Conservation (phyloP, 108 stramenopile species). For the Discostella stelligeroides region DNA sequence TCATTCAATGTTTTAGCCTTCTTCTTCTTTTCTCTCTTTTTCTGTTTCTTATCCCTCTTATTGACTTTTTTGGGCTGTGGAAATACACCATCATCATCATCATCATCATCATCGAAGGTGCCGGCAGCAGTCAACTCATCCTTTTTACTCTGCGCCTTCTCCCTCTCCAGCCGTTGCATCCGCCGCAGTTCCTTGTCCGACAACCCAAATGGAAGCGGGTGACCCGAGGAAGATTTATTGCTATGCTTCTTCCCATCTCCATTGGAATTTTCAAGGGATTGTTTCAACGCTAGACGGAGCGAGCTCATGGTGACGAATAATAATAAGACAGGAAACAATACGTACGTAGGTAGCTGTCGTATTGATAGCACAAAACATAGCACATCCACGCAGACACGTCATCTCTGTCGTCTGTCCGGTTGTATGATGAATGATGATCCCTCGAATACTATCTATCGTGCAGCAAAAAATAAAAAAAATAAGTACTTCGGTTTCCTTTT, state of each 20-base stretch:
- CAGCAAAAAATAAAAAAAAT: too few relatives aligned
- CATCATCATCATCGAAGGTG: neutral
- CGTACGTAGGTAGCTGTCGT: too few relatives aligned
- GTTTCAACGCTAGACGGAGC: constrained; percentile 83
- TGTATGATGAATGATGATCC: too few relatives aligned
- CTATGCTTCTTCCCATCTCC: neutral
- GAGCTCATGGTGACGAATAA: constrained; percentile 63
- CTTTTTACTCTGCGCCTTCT: neutral
- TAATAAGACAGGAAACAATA: too few relatives aligned
- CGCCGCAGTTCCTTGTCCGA: constrained; percentile 14
- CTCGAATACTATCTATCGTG: too few relatives aligned
- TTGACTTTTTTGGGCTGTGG: too few relatives aligned
- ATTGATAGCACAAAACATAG: too few relatives aligned
- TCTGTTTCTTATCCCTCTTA: neutral
- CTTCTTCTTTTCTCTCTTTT: neutral
- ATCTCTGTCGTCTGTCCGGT: too few relatives aligned
- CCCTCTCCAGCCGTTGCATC: neutral
- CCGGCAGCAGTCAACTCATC: neutral
- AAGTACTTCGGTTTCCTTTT: too few relatives aligned
- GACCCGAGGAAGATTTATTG: neutral
- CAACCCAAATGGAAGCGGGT: neutral
- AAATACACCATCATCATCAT: neutral
- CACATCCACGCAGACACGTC: too few relatives aligned
- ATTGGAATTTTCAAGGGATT: constrained; percentile 76
- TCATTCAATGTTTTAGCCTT: neutral